These are phyloP conservation scores for Apiospora pterosperma DNA, from an alignment of 2,329 filamentous ascomycete genomes.

Conservation along the genomic window DNA sequence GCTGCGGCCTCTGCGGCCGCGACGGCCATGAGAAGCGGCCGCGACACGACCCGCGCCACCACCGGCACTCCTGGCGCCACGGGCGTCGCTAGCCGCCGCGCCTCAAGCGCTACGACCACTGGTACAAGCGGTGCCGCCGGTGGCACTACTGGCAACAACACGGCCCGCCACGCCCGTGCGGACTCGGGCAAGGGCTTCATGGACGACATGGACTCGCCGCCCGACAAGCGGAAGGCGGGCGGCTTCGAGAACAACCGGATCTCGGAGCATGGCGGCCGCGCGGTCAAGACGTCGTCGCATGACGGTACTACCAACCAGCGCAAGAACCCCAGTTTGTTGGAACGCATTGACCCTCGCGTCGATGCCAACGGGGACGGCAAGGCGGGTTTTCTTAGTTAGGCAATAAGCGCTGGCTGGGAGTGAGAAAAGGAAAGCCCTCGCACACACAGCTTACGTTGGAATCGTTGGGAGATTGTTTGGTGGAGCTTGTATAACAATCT, in stretches of 20 bases:
- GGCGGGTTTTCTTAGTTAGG: conserved; percentile 47
- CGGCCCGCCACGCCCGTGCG: background rate
- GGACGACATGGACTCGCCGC: background rate
- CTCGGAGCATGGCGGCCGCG: background rate
- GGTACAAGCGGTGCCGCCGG: background rate
- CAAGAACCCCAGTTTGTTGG: conserved; percentile 34
- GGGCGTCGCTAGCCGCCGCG: background rate
- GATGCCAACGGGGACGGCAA: conserved; percentile 55
- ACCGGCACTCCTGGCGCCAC: background rate
- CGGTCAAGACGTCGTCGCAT: background rate
- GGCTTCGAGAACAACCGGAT: conserved; percentile 13
- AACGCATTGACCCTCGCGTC: conserved; percentile 51
- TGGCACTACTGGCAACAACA: background rate
- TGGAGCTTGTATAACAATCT: too few relatives aligned
- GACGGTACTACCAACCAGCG: background rate
- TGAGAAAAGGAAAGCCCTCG: background rate
- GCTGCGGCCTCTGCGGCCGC: background rate
- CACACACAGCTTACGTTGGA: too few relatives aligned
- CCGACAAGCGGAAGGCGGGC: conserved; percentile 8
- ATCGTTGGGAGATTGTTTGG: too few relatives aligned
- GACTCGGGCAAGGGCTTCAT: conserved; percentile 5
- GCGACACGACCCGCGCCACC: background rate
- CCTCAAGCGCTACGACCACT: background rate
- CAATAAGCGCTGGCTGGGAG: conserved; percentile 26
- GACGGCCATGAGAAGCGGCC: background rate